A percentile compares a stretch with the other conserved stretches of the same genome.
Conservation (phyloP, 139 green algal species). For the Cymbomonas tetramitiformis region DNA sequence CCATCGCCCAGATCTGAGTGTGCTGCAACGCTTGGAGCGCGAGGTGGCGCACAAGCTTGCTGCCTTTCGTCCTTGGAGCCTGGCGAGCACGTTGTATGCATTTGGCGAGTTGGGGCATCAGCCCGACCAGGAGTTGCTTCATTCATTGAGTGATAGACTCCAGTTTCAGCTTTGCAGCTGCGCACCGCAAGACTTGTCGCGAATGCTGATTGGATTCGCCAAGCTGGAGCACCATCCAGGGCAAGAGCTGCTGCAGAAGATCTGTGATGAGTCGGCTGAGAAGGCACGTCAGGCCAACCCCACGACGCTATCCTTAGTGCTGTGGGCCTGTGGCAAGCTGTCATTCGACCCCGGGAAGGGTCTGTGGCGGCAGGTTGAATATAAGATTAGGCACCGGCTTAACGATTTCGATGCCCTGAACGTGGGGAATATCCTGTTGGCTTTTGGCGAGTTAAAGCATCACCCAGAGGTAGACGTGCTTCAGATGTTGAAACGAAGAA, state of each 20-base stretch:
- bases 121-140: too few species aligned
- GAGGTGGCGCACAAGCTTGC: too few species aligned
- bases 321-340: constrained; percentile 21
- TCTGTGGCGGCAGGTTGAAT: neutral
- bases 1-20: too few species aligned
- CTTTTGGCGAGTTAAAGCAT: neutral
- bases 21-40: too few species aligned
- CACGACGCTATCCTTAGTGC: constrained; percentile 19
- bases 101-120: constrained; percentile 33
- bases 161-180: constrained; percentile 14
- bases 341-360: neutral
- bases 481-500: neutral
- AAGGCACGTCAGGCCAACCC: neutral
- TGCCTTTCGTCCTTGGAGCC: constrained; percentile 25
- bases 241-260: too few species aligned
- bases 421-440: constrained; percentile 12
- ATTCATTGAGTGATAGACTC: neutral
- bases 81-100: constrained; percentile 35
- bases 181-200: constrained; percentile 25
- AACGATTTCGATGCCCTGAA: neutral
- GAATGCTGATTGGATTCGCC: constrained; percentile 27
- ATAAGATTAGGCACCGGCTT: neutral
- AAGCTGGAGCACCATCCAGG: too few species aligned
- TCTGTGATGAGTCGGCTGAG: too few species aligned
- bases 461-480: neutral